phyloP scores from a whole-genome alignment of 2,329 filamentous ascomycete genomes.

The Daldinia sp. region DNA sequence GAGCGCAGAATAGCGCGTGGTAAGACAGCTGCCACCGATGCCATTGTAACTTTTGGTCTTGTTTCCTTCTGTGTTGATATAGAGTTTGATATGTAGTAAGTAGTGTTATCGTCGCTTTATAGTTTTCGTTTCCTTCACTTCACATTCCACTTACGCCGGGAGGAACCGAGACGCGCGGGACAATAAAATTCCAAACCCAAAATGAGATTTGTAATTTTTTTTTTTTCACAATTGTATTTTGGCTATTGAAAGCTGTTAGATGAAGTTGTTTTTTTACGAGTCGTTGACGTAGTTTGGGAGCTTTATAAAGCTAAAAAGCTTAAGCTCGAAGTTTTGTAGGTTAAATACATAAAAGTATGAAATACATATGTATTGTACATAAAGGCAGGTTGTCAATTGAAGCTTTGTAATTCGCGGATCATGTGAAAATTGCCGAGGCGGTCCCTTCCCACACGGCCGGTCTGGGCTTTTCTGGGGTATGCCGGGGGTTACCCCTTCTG shows the following conservation, averaged over 20 bases:
- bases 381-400: conserved; percentile 24
- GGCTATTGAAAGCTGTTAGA: neutral
- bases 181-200: conserved; percentile 10
- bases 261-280: neutral
- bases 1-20: conserved; percentile 43
- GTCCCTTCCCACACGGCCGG: conserved; percentile 25
- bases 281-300: conserved; percentile 21
- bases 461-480: neutral
- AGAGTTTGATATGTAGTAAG: neutral
- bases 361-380: no score
- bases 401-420: conserved; percentile 42
- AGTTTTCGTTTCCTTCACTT: conserved; percentile 8
- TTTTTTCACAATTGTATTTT: neutral
- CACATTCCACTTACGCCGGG: neutral
- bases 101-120: neutral
- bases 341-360: conserved; percentile 1
- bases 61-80: neutral
- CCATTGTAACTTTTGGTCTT: conserved; percentile 34
- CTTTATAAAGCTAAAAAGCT: neutral
- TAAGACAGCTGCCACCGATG: conserved; percentile 39
- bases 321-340: neutral
- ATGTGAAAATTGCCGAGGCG: conserved; percentile 40
- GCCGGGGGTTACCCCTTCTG: conserved; percentile 16
- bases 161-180: neutral
- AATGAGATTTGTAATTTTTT: conserved; percentile 7